Percentiles rank a stretch among this genome's conserved stretches.
phyloP scores from a whole-genome alignment of 2,329 filamentous ascomycete genomes.

The Alternaria triticina region DNA sequence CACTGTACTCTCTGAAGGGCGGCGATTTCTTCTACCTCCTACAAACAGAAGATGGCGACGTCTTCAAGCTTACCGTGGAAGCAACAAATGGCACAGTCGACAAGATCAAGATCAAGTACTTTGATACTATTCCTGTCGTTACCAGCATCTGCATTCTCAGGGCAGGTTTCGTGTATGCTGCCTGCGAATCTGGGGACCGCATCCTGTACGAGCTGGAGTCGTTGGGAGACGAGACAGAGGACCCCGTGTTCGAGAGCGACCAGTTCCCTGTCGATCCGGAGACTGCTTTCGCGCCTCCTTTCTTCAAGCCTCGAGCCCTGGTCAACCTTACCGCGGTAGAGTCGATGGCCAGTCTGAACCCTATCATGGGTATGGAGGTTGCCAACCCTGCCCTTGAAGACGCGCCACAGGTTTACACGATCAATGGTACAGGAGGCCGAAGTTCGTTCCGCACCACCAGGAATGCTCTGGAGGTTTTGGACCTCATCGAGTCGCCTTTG shows the following conservation, averaged over 20 bases:
- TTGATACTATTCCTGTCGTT: constrained; percentile 91
- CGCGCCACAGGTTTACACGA: constrained; percentile 93
- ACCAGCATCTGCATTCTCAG: constrained; percentile 90
- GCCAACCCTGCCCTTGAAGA: constrained; percentile 91
- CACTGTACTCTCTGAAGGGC: constrained; percentile 97
- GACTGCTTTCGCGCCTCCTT: constrained; percentile 76
- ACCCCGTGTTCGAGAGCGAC: constrained; percentile 84
- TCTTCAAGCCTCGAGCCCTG: constrained; percentile 79
- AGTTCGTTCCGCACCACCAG: constrained; percentile 92
- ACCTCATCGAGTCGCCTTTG: constrained; percentile 93
- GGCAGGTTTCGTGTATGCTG: constrained; percentile 92
- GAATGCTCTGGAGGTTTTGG: constrained; percentile 89
- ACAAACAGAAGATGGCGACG: constrained; percentile 95
- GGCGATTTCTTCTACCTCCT: constrained; percentile 93
- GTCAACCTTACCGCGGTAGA: constrained; percentile 87
- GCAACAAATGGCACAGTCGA: constrained; percentile 73
- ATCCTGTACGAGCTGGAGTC: constrained; percentile 98
- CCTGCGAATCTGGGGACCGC: constrained; percentile 90
- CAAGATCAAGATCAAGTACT: constrained; percentile 92
- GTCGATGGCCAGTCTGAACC: constrained; percentile 86
- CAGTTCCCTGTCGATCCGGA: constrained; percentile 78
- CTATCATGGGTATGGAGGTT: constrained; percentile 88
- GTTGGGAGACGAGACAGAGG: constrained; percentile 92
- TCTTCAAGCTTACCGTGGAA: constrained; percentile 95
- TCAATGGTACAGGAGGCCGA: constrained; percentile 85